phyloP scores from a whole-genome alignment of 2,329 filamentous ascomycete species.

The Verticillium tricorpus region DNA sequence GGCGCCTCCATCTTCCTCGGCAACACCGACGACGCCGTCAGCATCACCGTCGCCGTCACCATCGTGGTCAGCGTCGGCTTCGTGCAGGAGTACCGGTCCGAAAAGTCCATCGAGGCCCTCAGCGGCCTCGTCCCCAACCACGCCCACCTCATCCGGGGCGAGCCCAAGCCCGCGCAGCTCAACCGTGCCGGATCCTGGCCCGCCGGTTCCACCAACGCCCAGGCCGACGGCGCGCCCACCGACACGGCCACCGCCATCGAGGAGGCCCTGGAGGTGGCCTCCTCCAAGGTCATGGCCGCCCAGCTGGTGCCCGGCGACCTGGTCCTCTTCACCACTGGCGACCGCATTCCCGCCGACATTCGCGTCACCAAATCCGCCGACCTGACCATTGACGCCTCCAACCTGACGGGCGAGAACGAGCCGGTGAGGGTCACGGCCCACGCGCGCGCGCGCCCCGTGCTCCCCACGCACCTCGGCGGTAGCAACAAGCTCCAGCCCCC shows the following conservation, averaged over 20 bases:
- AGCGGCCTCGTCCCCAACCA: slow-evolving; percentile 93
- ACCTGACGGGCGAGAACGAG: slow-evolving; percentile 94
- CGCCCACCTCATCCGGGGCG: slow-evolving; percentile 81
- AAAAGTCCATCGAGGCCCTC: slow-evolving; percentile 93
- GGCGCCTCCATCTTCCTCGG: slow-evolving; percentile 84
- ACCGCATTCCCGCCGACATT: slow-evolving; percentile 93
- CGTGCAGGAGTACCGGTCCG: slow-evolving; percentile 93
- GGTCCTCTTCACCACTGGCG: slow-evolving; percentile 90
- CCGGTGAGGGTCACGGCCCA: slow-evolving; percentile 76
- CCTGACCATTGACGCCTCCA: slow-evolving; percentile 92
- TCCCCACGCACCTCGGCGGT: slow-evolving; percentile 24
- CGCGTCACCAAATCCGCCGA: slow-evolving; percentile 88
- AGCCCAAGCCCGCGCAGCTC: slow-evolving; percentile 28
- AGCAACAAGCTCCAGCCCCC: slow-evolving; percentile 22
- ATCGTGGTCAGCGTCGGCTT: slow-evolving; percentile 97
- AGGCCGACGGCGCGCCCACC: slow-evolving; percentile 44
- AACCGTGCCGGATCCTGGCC: slow-evolving; percentile 43
- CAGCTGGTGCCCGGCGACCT: slow-evolving; percentile 90
- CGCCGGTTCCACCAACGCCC: slow-evolving; percentile 32
- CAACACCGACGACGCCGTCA: slow-evolving; percentile 91
- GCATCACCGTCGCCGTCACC: slow-evolving; percentile 91
- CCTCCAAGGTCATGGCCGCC: slow-evolving; percentile 79
- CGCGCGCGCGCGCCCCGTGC: slow-evolving; percentile 34
- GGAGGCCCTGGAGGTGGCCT: slow-evolving; percentile 64
- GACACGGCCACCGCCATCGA: slow-evolving; percentile 56